These are phyloP conservation scores for Podospora tetraspora DNA, from an alignment of 495 filamentous ascomycete genomes.

Conservation along the genomic window DNA sequence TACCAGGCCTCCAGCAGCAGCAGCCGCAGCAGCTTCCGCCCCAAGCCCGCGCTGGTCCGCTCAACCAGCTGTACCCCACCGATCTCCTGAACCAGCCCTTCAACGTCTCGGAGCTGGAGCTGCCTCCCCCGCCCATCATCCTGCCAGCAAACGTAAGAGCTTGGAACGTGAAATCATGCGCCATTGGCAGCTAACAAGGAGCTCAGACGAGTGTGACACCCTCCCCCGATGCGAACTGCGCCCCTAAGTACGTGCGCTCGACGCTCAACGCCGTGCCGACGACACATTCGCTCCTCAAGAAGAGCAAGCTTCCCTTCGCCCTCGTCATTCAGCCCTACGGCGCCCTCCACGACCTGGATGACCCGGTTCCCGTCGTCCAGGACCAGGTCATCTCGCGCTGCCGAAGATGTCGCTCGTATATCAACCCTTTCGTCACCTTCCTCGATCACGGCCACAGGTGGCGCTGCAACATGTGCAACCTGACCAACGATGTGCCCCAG, in stretches of 20 bases:
- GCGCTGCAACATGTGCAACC: conserved; percentile 99
- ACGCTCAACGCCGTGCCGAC: conserved; percentile 91
- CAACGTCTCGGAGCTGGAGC: conserved; percentile 85
- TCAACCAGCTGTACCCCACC: conserved; percentile 89
- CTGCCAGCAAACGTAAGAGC: conserved; percentile 81
- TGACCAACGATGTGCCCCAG: conserved; percentile 97
- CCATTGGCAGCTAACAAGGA: conserved; percentile 27
- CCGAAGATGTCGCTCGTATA: conserved; percentile 90
- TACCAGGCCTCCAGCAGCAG: conserved; percentile 20
- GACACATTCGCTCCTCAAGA: conserved; percentile 86
- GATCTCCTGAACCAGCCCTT: conserved; percentile 90
- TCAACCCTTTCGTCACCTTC: conserved; percentile 95
- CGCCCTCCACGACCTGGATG: conserved; percentile 86
- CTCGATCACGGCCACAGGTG: conserved; percentile 95
- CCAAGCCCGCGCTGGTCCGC: conserved; percentile 46
- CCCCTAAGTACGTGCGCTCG: conserved; percentile 90
- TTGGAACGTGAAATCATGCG: neutral
- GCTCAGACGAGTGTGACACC: conserved; percentile 82
- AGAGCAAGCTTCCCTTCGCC: conserved; percentile 91
- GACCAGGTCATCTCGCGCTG: conserved; percentile 97
- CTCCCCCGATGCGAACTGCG: conserved; percentile 87
- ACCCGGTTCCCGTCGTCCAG: conserved; percentile 82
- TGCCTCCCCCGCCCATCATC: conserved; percentile 86
- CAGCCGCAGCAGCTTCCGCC: conserved; percentile 50
- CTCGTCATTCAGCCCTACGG: conserved; percentile 94